Conservation (phyloP, 352 stramenopile species). For the Albugo candida region DNA sequence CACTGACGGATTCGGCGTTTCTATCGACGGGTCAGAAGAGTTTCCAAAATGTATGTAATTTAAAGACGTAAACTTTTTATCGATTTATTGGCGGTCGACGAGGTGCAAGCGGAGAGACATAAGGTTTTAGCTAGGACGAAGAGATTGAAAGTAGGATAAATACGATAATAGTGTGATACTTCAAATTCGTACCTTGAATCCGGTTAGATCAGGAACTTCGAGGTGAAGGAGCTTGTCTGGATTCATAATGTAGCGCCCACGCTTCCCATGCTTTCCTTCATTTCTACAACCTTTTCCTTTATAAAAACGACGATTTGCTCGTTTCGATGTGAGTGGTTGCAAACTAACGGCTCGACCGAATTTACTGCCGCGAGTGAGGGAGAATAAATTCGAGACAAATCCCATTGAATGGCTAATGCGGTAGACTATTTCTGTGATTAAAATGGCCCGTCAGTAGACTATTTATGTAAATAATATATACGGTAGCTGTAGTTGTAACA, state of each 20-base stretch:
- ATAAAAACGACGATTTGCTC: conserved; percentile 88
- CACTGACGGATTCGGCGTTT: conserved; percentile 30
- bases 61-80: too few relatives aligned
- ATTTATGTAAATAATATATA: too few relatives aligned
- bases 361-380: conserved; percentile 59
- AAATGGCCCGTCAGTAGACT: too few relatives aligned
- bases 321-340: conserved; percentile 83
- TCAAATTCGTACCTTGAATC: conserved; percentile 56
- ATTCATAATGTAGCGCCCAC: conserved; percentile 84
- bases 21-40: conserved; percentile 5
- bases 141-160: too few relatives aligned
- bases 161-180: too few relatives aligned
- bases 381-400: too few relatives aligned
- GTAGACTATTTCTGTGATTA: too few relatives aligned
- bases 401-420: too few relatives aligned
- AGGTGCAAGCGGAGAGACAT: too few relatives aligned
- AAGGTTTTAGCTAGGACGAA: too few relatives aligned
- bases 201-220: conserved; percentile 84
- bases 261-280: conserved; percentile 82
- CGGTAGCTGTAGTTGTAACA: too few relatives aligned
- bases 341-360: conserved; percentile 69
- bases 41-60: neutral
- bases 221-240: conserved; percentile 81
- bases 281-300: conserved; percentile 89
- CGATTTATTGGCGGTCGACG: too few relatives aligned